Percentiles rank a stretch among this genome's conserved stretches.
phyloP scores from a whole-genome alignment of 306 rosid species.

The Dalbergia oliveri region DNA sequence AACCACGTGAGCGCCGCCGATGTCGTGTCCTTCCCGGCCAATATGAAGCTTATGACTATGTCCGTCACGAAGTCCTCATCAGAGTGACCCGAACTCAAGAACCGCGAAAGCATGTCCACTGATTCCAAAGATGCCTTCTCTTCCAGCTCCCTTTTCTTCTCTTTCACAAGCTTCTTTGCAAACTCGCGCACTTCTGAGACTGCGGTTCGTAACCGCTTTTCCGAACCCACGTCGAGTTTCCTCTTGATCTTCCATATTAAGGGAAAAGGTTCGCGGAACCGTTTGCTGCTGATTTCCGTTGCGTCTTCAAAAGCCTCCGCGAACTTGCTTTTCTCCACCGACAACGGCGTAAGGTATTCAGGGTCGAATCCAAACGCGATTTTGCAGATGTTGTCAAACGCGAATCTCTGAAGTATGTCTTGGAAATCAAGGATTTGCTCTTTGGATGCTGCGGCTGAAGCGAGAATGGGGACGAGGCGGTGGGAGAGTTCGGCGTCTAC shows the following conservation, averaged over 20 bases:
- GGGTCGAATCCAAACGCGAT: constrained; percentile 82
- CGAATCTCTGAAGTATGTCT: constrained; percentile 75
- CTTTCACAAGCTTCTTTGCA: constrained; percentile 51
- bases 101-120: constrained; percentile 63
- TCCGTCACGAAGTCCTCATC: constrained; percentile 61
- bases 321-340: constrained; percentile 52
- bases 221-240: constrained; percentile 60
- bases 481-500: constrained; percentile 67
- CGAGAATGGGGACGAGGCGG: constrained; percentile 67
- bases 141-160: constrained; percentile 60
- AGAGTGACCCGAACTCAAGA: constrained; percentile 64
- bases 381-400: constrained; percentile 75
- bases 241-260: constrained; percentile 64
- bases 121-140: constrained; percentile 50
- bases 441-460: constrained; percentile 1
- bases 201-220: constrained; percentile 48
- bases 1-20: constrained; percentile 72
- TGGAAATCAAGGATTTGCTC: constrained; percentile 63
- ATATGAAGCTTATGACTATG: constrained; percentile 66
- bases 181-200: constrained; percentile 59
- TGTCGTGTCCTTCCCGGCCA: constrained; percentile 70
- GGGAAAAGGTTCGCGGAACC: constrained; percentile 45
- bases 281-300: constrained; percentile 45
- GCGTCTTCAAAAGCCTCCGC: constrained; percentile 68
- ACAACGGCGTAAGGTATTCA: constrained; percentile 52